A percentile compares a stretch with the other conserved stretches of the same genome.
Conservation (phyloP, 148 eudicot species). For the Vaccinium macrocarpon region DNA sequence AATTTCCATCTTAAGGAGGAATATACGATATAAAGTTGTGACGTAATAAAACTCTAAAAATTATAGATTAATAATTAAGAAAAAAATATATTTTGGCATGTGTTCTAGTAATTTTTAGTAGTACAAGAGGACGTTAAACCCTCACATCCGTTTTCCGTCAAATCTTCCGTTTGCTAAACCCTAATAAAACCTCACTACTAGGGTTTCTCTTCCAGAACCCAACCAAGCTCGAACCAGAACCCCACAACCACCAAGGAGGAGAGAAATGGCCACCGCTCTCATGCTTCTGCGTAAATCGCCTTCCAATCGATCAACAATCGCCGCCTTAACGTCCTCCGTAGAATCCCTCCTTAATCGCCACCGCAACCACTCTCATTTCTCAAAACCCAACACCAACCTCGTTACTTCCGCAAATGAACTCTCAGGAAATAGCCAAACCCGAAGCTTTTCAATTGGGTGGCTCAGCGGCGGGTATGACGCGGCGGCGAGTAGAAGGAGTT, state of each 20-base stretch:
- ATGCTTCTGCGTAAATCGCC: constrained; percentile 6
- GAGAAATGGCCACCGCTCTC: constrained; percentile 9
- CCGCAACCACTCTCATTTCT: background rate
- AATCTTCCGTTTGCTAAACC: background rate
- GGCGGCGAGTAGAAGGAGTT: background rate
- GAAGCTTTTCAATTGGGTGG: background rate
- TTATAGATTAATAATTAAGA: no score
- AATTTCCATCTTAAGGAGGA: no score
- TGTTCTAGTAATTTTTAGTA: no score
- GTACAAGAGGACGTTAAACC: no score
- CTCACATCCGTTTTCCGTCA: background rate
- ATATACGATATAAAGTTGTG: no score
- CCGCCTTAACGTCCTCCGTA: constrained; percentile 22
- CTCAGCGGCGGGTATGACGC: background rate
- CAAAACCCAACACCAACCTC: background rate
- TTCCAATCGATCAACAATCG: constrained; percentile 19
- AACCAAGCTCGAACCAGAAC: background rate
- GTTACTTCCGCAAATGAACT: background rate
- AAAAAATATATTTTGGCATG: no score
- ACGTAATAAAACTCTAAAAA: no score
- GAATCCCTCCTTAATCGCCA: constrained; percentile 4
- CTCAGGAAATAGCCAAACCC: background rate
- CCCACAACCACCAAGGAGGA: background rate
- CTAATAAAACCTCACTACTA: constrained; percentile 6
- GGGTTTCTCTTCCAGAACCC: background rate